Evolutionary conservation across 176 grass and related monocot species (phyloP).

Genomic region (Olyra latifolia): DNA sequence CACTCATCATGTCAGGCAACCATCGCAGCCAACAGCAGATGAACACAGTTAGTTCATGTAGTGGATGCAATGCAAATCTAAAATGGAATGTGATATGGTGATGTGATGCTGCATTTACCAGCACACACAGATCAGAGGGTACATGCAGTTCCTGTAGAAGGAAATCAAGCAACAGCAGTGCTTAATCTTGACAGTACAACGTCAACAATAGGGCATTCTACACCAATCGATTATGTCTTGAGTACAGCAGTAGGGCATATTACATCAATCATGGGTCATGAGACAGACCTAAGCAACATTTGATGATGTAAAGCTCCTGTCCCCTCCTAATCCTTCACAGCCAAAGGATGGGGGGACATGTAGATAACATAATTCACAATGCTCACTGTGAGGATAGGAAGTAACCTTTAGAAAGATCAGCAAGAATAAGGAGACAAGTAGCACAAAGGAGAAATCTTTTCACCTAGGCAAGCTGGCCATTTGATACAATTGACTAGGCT

Average conservation of each 20-base stretch:
- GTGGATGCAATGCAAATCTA: background rate
- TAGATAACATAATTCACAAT: conserved; percentile 46
- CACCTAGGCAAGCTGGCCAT: conserved; percentile 27
- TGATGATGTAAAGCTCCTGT: conserved; percentile 18
- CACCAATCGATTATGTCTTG: conserved; percentile 12
- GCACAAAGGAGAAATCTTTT: conserved; percentile 16
- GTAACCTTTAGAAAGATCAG: conserved; percentile 28
- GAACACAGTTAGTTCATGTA: background rate
- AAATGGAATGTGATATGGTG: background rate
- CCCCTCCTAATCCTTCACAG: conserved; percentile 18
- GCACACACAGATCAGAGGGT: background rate
- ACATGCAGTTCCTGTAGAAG: background rate
- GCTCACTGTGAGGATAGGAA: conserved; percentile 1
- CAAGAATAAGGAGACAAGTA: background rate
- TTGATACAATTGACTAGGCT: conserved; percentile 34
- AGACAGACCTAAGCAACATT: conserved; percentile 16
- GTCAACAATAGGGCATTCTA: conserved; percentile 17
- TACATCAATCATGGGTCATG: conserved; percentile 39
- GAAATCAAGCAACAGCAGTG: background rate
- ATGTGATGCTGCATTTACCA: background rate
- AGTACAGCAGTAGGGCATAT: conserved; percentile 8
- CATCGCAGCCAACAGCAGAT: background rate
- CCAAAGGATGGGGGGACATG: conserved; percentile 28
- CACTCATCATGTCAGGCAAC: background rate
- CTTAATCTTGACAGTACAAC: background rate